Evolutionary conservation across 1,139 yeast genomes (phyloP).

Genomic region (Taphrina flavorubra): DNA sequence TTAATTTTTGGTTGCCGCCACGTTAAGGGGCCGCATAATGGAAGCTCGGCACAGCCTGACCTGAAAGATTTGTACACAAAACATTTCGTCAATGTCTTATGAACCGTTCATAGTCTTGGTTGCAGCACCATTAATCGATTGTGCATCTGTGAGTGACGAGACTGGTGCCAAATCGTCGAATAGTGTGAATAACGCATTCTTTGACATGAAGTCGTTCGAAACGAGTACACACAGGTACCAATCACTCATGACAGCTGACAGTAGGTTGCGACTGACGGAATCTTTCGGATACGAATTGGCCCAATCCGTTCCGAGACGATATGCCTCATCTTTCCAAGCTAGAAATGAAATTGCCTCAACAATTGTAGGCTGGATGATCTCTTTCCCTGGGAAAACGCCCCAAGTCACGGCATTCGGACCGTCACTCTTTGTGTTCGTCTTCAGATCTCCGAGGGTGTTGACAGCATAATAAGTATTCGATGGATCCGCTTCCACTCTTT

Average conservation of each 20-base stretch:
- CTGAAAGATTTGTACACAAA: too few species aligned
- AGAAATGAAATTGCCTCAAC: conserved; percentile 87
- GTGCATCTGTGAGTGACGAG: background rate
- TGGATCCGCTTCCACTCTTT: conserved; percentile 56
- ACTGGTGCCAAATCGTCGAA: conserved; percentile 31
- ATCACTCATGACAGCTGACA: conserved; percentile 61
- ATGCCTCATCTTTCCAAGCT: conserved; percentile 98
- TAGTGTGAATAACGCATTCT: conserved; percentile 31
- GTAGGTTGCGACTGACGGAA: conserved; percentile 53
- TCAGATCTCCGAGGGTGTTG: conserved; percentile 61
- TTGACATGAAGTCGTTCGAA: conserved; percentile 69
- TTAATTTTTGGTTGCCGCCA: background rate
- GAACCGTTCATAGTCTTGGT: too few species aligned
- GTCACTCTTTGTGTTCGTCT: conserved; percentile 70
- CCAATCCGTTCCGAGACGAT: conserved; percentile 84
- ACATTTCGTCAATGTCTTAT: too few species aligned
- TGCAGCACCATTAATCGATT: background rate
- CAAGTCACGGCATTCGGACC: conserved; percentile 93
- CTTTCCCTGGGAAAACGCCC: conserved; percentile 95
- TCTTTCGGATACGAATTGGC: conserved; percentile 56
- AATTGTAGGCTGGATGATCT: conserved; percentile 87
- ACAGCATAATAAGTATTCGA: conserved; percentile 81
- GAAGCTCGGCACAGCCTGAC: background rate
- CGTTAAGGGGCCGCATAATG: conserved; percentile 7
- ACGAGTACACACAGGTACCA: conserved; percentile 86